Base-by-base conservation (phyloP, 805 yeast genomes). In the Saccharomycopsis fodiens region DNA sequence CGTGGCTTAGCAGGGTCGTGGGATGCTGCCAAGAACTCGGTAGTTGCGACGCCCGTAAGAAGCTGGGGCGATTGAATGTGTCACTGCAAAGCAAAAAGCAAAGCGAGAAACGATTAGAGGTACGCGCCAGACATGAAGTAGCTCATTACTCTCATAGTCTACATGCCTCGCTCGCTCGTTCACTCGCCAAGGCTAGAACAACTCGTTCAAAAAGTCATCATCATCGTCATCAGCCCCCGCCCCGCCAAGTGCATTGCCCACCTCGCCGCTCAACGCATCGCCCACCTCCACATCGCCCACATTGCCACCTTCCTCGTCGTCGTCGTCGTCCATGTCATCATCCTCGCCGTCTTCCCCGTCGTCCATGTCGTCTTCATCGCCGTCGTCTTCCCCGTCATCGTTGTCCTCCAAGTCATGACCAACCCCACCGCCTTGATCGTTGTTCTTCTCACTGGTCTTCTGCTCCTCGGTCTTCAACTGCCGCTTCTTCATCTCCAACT, bases 401-500 rank as follows among this genome's bases (percentile, higher is more conserved):
- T 59, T 63, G 2, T 60, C 65, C 5, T 55, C 62, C 37, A 55
- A 62, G 17, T 48, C 63, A 4, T 54, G 59, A 13, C 58, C 60
- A 4, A 57, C 67, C 3, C 54, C 61, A 2, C 52, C 60, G 2
- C 57, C 66, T 2, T 50, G 61, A 1, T 57, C 62, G 2, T 58
- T 64, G 1, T 56, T 61, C 3, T 58, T 66, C 2, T 52, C 62
- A 0, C 54, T 62, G 10, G 53, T 62, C 4, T 48, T 52, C 10
- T 61, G 66, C 44, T 62, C 70, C 42, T 60, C 63, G 13, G 52
- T 59, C 53, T 64, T 67, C 55, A 88, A 67, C 56, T 82, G 87
- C 49, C 80, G 70, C 63, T 74, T 75, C 67, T 91, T 93, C 57
- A 79, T 72, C 45, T 87, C 96, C 49, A 87, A 72, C 55, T 91